Conservation (phyloP, 2,329 filamentous ascomycete genomes). For the Rhexocercosporidium sp. region DNA sequence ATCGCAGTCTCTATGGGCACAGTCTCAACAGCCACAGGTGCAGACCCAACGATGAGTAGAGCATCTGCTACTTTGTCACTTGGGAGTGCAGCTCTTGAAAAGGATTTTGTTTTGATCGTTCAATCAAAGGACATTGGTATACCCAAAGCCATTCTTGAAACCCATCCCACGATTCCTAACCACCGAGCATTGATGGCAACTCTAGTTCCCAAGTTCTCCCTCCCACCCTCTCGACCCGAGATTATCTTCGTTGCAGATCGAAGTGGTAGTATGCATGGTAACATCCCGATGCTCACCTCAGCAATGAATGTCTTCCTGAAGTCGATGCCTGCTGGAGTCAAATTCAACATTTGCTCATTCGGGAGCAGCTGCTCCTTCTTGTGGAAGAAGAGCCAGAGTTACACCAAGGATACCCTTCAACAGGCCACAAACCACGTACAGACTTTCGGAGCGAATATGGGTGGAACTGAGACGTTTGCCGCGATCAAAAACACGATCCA, state of each 20-base stretch:
- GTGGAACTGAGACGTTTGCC: constrained; percentile 58
- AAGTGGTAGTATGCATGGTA: constrained; percentile 67
- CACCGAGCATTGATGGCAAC: constrained; percentile 74
- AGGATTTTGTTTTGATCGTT: constrained; percentile 71
- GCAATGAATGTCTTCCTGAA: constrained; percentile 69
- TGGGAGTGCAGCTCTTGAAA: constrained; percentile 57
- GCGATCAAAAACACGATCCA: constrained; percentile 53
- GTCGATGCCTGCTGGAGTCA: constrained; percentile 65
- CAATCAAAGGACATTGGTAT: constrained; percentile 62
- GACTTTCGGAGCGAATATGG: constrained; percentile 52
- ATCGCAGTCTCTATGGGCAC: constrained; percentile 69
- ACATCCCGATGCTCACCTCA: constrained; percentile 57
- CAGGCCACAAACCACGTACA: constrained; percentile 50
- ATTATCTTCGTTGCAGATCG: constrained; percentile 76
- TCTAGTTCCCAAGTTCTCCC: constrained; percentile 71
- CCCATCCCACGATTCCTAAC: constrained; percentile 63
- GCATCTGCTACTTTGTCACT: constrained; percentile 67
- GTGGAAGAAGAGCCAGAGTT: constrained; percentile 53
- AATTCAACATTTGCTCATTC: constrained; percentile 76
- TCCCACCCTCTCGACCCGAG: constrained; percentile 61
- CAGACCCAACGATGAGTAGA: constrained; percentile 58
- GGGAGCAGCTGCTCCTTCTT: constrained; percentile 54
- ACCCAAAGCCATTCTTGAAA: constrained; percentile 70
- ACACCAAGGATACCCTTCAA: constrained; percentile 50
- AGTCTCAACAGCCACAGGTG: constrained; percentile 51